Conservation (phyloP, 2,329 filamentous ascomycete genomes). For the Colletotrichum cuscutae region DNA sequence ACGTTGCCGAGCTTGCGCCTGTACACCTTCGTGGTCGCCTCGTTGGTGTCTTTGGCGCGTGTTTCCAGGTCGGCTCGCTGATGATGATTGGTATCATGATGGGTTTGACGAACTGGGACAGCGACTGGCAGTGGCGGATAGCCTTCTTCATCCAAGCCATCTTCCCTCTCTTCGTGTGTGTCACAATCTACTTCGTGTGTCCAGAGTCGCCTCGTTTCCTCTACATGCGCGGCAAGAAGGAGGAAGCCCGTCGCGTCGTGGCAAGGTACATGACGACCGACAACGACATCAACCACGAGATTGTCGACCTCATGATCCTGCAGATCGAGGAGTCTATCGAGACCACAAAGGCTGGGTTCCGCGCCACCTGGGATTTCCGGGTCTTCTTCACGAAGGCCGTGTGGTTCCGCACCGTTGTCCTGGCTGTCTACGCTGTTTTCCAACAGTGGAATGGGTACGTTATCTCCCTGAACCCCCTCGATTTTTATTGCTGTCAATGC, state of each 20-base stretch:
- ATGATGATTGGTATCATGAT: conserved; percentile 55
- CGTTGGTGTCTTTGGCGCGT: conserved; percentile 58
- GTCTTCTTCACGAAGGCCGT: conserved; percentile 57
- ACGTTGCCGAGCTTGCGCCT: conserved; percentile 43
- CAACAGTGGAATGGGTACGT: conserved; percentile 49
- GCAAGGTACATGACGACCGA: conserved; percentile 52
- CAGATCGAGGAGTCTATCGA: conserved; percentile 58
- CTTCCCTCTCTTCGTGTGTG: conserved; percentile 48
- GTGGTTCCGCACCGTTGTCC: conserved; percentile 53
- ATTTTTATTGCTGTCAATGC: background rate
- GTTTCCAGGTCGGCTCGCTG: conserved; percentile 55
- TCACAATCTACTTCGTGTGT: conserved; percentile 45
- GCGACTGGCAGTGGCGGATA: conserved; percentile 49
- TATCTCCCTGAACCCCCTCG: no score
- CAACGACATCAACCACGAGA: conserved; percentile 49
- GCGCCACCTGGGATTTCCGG: conserved; percentile 55
- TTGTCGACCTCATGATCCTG: conserved; percentile 51
- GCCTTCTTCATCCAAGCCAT: conserved; percentile 56
- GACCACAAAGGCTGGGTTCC: conserved; percentile 47
- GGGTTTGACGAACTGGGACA: conserved; percentile 48
- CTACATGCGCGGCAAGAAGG: conserved; percentile 47
- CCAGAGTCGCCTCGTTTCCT: conserved; percentile 56
- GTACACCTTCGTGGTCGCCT: conserved; percentile 51
- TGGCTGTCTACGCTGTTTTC: conserved; percentile 57
- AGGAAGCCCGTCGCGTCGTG: conserved; percentile 47